Base-by-base conservation (phyloP, 495 filamentous ascomycete genomes). In the Friedmanniomyces simplex region DNA sequence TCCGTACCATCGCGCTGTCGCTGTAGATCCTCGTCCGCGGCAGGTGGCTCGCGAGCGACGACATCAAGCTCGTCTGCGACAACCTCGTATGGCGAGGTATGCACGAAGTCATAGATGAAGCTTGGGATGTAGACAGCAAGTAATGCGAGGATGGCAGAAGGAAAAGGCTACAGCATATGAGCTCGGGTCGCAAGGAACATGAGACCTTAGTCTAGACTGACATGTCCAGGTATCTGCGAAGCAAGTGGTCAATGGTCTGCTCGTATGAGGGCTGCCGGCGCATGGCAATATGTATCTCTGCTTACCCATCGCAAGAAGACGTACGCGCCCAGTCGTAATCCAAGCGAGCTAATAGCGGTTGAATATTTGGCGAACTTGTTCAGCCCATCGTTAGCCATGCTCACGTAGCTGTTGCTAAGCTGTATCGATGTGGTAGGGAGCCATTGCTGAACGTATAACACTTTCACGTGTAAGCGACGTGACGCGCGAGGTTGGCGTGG, bases 231-330 rank as follows among this genome's bases (percentile, higher is more conserved):
- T 53, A 86, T 82, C 83, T 86, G 30, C 25, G 25, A 53, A 26
- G 58, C 7, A 55, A n/a, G 16, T 16, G 21, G 43, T 62, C 37
- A 60, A 46, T 11, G n/a, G 54, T 41, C n/a, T 28, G 16, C 8
- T 24, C 8, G 58, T 12, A 45, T 24, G 10, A 20, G 11, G 43
- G 6, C 25, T 50, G 14, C 42, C 20, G 41, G 54, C 56, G 50
- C 37, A 50, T 54, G 30, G 30, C 21, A 52, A 32, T 32, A 3
- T 36, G 14, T 52, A n/a, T n/a, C n/a, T n/a, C n/a, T 51, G 69
- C 74, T 61, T 76, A 95, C 89, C 89, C 89, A 96, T 82, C 93
- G 77, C 26, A 96, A 72, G 67, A 96, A 96, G 55, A 90, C 62
- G 66, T 85, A 93, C 54, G 79, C 74, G 13, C 75, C 55, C 1